Base-by-base conservation (phyloP, 805 yeast species). In the Brettanomyces anomalus region DNA sequence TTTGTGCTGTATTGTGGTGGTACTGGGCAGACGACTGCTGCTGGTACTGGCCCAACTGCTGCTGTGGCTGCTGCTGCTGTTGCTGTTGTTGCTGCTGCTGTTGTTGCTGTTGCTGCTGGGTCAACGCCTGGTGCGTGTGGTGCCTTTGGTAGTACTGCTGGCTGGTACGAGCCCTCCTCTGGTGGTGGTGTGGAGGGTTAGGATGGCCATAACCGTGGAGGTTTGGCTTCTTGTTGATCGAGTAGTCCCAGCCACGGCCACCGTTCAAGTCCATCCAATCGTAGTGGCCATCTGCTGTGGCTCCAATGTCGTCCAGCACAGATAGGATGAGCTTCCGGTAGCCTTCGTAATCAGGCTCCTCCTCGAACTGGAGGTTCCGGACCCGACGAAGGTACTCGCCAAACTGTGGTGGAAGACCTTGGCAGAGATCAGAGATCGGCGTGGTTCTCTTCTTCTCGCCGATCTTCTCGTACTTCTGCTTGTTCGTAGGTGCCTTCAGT, bases 221-320 rank as follows among this genome's bases (percentile, higher is more conserved):
- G 57, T 89, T 89, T 43, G 96, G 95, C 64, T 89, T 89, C 61
- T 87, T 88, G 65, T 88, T 88, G 49, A 83, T 77, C 16, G 84
- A 70, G 26, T 85, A 76, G 65, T 93, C 97, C 96, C 96, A 90
- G 42, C 97, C 97, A 61, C 81, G 80, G 46, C 97, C 97, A 44
- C 85, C 86, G 61, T 93, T 93, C 53, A 93, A 71, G 55, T 83
- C 85, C 96, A 88, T 86, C 98, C 98, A 93, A 68, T 93, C 98
- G 64, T 88, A 93, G 56, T 85, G 89, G 37, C 85, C 95, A 64
- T 93, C 97, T 41, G 79, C 83, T 32, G 62, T 62, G 47, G 80
- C 85, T 40, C 80, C 83, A 41, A 81, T 71, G 30, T 82, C 79
- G 40, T 78, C 79, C 48, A 93, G 66, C 0, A 88, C 93, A 47